Base-by-base conservation (phyloP, 1,284 basidiomycete genomes). In the Wolfiporia cocos region DNA sequence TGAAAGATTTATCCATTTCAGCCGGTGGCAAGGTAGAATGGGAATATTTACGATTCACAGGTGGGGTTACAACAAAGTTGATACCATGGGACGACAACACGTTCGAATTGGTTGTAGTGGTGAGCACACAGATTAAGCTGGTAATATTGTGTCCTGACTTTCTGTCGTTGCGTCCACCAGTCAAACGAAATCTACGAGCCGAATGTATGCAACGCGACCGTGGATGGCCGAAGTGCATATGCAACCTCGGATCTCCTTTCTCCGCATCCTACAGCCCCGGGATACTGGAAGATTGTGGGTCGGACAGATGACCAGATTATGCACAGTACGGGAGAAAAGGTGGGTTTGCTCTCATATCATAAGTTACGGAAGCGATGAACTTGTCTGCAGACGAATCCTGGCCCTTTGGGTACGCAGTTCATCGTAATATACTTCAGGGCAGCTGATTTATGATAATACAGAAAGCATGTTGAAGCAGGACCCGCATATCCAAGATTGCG, bases 261-360 rank as follows among this genome's bases (percentile, higher is more conserved):
- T 0, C 67, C 63, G n/a, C 74, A 76, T 51, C 70, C 73, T 6
- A 65, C 64, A 0, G 67, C 67, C 23, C 51, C 59, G 4, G 63
- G 65, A 4, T 55, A 61, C 12, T 76, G 67, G 66, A 67, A 65
- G 45, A 57, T 73, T 15, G 62, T 57, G 30, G 73, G 74, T 0
- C 61, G 75, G 7, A 56, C 58, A 7, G 74, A 77, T 44, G 74
- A 76, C 48, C 72, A 74, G 49, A 70, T 77, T 28, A 70, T 74
- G 49, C 66, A 70, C 23, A 37, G 52, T 7, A 63, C 53, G 5
- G 61, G 61, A 12, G 61, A 64, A 47, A 59, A 64, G 51, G 61
- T 70, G 56, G 21, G 12, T 32, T 24, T 12, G 19, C 22, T 14
- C 10, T n/a, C 21, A n/a, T 43, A 9, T 12, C 12, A 11, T n/a